A percentile compares a stretch with the other conserved stretches of the same genome.
phyloP scores from a whole-genome alignment of 345 rosid genomes.

The Kernera saxatilis region DNA sequence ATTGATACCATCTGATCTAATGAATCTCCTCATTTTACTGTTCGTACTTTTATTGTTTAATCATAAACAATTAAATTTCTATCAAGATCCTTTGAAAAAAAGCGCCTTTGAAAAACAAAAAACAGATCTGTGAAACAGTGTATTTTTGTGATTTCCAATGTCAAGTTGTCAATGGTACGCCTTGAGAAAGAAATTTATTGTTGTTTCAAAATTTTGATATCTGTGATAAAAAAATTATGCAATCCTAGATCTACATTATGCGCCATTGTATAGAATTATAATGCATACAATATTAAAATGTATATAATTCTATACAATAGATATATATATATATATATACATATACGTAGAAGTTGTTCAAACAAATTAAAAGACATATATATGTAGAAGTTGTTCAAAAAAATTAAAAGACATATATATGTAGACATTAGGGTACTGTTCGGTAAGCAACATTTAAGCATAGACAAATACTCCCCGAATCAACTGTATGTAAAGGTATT shows the following conservation, averaged over 20 bases:
- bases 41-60: not conserved
- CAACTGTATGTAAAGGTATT: conserved; percentile 3
- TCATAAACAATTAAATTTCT: not conserved
- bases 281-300: too few relatives aligned
- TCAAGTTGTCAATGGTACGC: not conserved
- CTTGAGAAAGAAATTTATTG: not conserved
- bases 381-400: too few relatives aligned
- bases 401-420: too few relatives aligned
- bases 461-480: conserved; percentile 8
- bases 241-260: too few relatives aligned
- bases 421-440: not conserved
- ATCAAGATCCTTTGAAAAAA: not conserved
- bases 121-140: not conserved
- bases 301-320: too few relatives aligned
- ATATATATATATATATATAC: too few relatives aligned
- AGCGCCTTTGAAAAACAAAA: not conserved
- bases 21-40: not conserved
- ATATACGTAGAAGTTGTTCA: too few relatives aligned
- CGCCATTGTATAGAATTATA: too few relatives aligned
- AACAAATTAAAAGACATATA: too few relatives aligned
- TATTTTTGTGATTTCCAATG: not conserved
- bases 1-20: not conserved
- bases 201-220: not conserved
- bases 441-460: conserved; percentile 1
- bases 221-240: too few relatives aligned